phyloP scores from a whole-genome alignment of 129 eudicot species.

The Tagetes patula region DNA sequence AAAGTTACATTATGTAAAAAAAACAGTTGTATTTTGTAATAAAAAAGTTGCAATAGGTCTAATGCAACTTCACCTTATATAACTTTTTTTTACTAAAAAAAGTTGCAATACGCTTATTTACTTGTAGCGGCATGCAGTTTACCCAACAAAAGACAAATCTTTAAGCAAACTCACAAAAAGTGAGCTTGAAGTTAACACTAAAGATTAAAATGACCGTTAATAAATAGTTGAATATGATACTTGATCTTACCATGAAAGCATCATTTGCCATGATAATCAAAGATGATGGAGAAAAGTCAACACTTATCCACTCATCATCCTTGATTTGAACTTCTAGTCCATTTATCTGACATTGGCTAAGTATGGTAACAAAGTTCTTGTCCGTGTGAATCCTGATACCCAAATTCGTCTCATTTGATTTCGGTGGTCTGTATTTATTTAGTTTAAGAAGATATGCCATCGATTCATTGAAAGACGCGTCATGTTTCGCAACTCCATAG shows the following conservation, averaged over 20 bases:
- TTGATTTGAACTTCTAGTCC: conserved; percentile 36
- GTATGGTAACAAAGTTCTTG: conserved; percentile 31
- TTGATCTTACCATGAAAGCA: conserved; percentile 5
- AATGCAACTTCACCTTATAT: no score
- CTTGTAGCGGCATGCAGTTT: no score
- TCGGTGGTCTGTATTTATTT: conserved; percentile 20
- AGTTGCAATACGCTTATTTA: no score
- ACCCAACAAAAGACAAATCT: no score
- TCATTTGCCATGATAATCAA: conserved; percentile 40
- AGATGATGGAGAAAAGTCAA: conserved; percentile 34
- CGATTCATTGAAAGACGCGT: conserved; percentile 23
- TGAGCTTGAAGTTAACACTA: no score
- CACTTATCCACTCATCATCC: conserved; percentile 34
- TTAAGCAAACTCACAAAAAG: no score
- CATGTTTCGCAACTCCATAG: conserved; percentile 34
- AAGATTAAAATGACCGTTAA: no score
- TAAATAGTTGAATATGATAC: neutral
- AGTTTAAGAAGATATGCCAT: conserved; percentile 26
- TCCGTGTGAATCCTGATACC: conserved; percentile 36
- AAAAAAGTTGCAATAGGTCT: no score
- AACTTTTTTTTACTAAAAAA: no score
- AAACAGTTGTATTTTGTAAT: no score
- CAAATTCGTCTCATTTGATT: neutral
- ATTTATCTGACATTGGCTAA: conserved; percentile 36
- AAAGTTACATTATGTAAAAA: no score